Evolutionary conservation across 2,329 filamentous ascomycete genomes (phyloP), one percentile per base, ranked within the genome.

Genomic region (Pseudogymnoascus sp.): DNA sequence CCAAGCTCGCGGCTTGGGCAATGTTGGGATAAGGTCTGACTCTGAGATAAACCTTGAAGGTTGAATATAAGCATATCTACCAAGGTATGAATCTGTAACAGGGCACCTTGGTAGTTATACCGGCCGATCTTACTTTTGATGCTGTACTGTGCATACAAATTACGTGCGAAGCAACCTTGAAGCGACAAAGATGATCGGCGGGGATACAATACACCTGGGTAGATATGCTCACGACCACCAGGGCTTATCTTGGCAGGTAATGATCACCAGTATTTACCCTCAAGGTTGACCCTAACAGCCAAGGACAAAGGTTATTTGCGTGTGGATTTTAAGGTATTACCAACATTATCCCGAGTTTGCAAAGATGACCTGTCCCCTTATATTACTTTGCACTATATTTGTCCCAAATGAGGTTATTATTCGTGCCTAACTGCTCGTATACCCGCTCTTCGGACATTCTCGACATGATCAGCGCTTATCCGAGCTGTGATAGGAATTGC

Each of bases 101-200:
- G 26, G 19, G 50, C 50, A 56, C 50, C 50, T 56, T 56, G 50
- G 11, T 56, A 33, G 50, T 56, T 56, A 56, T 56, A 56, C 50
- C 14, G 6, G 29, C 29, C 8, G 50, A 56, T 33, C 26, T 56
- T 19, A 4, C n/a, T 21, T 26, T 50, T n/a, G 13, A 29, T 6
- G n/a, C n/a, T 53, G 14, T 26, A 53, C 8, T 31, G n/a, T 16
- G 8, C 47, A 31, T 31, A 31, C n/a, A 31, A 53, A 31, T 13
- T 56, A 56, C 11, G 50, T 56, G 50, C 29, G 16, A 29, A 19
- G 26, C 11, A 21, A 21, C 50, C 50, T 56, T 56, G n/a, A 26
- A 5, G 26, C 14, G 19, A 19, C 50, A 56, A 33, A 19, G 3
- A 13, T 33, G 50, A 56, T 56, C 26, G 10, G 16, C 50, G 26